Evolutionary conservation across 2,329 filamentous ascomycete genomes (phyloP).

Genomic region (Ceratocystiopsis brevicomis): DNA sequence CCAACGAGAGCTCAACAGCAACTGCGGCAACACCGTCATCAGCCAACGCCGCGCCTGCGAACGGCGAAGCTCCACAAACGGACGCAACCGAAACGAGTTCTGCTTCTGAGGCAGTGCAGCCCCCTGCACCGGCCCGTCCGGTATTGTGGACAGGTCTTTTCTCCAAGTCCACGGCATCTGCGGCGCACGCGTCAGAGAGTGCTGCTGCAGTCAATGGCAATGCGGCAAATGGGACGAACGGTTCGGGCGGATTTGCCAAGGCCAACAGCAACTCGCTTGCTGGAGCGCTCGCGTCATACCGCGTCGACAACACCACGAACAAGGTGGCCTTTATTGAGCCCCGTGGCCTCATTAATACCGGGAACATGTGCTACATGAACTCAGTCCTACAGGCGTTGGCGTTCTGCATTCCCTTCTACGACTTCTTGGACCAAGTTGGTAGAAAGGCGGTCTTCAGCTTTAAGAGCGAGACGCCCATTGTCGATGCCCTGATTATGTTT

Average conservation of each 20-base stretch:
- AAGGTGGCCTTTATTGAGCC: conserved; percentile 77
- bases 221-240: conserved; percentile 11
- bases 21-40: conserved; percentile 1
- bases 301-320: conserved; percentile 36
- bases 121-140: conserved; percentile 12
- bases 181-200: conserved; percentile 1
- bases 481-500: conserved; percentile 96
- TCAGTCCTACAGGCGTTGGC: conserved; percentile 91
- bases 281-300: conserved; percentile 59
- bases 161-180: conserved; percentile 12
- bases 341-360: conserved; percentile 83
- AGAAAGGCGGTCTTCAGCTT: conserved; percentile 76
- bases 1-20: conserved; percentile 1
- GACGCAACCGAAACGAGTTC: neutral
- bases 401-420: conserved; percentile 85
- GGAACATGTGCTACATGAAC: conserved; percentile 99
- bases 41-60: neutral
- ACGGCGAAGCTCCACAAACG: neutral
- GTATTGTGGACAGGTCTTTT: conserved; percentile 22
- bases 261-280: conserved; percentile 41
- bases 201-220: conserved; percentile 2
- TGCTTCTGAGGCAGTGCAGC: no score
- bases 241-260: conserved; percentile 21
- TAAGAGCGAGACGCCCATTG: conserved; percentile 81
- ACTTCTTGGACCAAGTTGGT: conserved; percentile 74